A percentile compares a stretch with the other conserved stretches of the same genome.
These are phyloP conservation scores for Xanthoconium purpureum DNA, from an alignment of 768 basidiomycete genomes.

Conservation along the genomic window DNA sequence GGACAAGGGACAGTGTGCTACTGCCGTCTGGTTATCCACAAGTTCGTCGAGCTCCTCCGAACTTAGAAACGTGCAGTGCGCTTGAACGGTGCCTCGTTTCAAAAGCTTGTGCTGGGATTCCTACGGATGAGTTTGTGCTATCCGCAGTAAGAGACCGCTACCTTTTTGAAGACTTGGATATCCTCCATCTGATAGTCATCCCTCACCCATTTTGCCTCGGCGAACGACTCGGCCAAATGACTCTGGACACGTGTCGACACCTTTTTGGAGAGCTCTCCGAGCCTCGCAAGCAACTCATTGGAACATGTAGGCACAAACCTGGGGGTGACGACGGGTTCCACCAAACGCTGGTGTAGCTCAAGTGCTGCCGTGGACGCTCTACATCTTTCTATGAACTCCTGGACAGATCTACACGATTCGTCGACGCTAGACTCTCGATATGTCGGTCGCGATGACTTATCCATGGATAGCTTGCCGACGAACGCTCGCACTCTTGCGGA, in stretches of 20 bases:
- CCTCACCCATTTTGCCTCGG: conserved; percentile 71
- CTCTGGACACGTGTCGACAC: conserved; percentile 64
- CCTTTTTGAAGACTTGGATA: conserved; percentile 71
- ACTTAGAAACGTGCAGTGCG: conserved; percentile 85
- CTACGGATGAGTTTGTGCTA: conserved; percentile 6
- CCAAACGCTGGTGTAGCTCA: conserved; percentile 46
- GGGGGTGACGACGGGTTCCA: conserved; percentile 84
- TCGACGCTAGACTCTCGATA: conserved; percentile 63
- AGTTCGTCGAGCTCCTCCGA: conserved; percentile 50
- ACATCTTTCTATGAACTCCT: conserved; percentile 56
- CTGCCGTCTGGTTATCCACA: conserved; percentile 47
- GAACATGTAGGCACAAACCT: conserved; percentile 90
- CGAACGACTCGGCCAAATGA: conserved; percentile 78
- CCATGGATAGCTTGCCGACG: conserved; percentile 92
- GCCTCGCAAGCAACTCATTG: conserved; percentile 58
- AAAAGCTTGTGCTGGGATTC: conserved; percentile 53
- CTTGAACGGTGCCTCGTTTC: conserved; percentile 68
- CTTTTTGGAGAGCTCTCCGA: conserved; percentile 52
- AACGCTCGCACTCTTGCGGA: conserved; percentile 70
- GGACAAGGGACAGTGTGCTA: conserved; percentile 88
- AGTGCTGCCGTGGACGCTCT: conserved; percentile 38
- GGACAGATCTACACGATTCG: conserved; percentile 48
- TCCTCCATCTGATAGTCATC: conserved; percentile 60
- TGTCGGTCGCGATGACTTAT: conserved; percentile 65
- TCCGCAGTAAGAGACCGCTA: conserved; percentile 24